Evolutionary conservation across 345 rosid genomes (phyloP), one percentile per base, ranked within the genome.

Genomic region (Dipteronia dyeriana): DNA sequence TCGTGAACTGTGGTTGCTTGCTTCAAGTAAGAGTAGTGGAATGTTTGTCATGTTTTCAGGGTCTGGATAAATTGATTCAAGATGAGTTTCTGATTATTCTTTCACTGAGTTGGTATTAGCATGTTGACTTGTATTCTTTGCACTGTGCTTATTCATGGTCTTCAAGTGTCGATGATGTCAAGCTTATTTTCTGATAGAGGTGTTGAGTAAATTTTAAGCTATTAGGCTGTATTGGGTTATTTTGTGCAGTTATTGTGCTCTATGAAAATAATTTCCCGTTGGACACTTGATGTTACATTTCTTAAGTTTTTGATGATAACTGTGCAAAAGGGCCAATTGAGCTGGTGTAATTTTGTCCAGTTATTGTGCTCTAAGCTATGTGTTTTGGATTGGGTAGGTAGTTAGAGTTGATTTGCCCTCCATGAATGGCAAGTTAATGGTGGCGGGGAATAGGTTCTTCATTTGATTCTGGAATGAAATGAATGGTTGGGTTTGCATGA

Each of bases 401-500:
- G 17, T 68, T 45, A 2, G 9, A 0, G 7, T 57, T 72, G 20
- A 57, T 31, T 71, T 54, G 62, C 1, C 64, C 59, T 71, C 13
- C 64, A 34, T 9, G 49, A 56, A 56, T 34, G 20, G 25, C 31
- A 10, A n/a, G 34, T 71, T 71, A 56, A 9, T 31, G 64, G 51
- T 14, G 16, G 31, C 38, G 7, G 49, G 41, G 20, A 57, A 31
- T 59, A 5, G 8, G 53, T 38, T 72, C 49, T 72, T 57, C 7
- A 57, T 57, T 56, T 72, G 53, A 7, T 54, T 71, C 66, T 31
- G 65, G 74, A 70, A 68, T 64, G 29, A 19, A 20, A 9, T 67
- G 10, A 41, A 29, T 68, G 72, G 72, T 2, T 68, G 57, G 72
- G 26, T 31, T 41, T 17, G 64, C 63, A n/a, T 12, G 31, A 7